phyloP scores from a whole-genome alignment of 345 rosid species.

The Salix exigua region DNA sequence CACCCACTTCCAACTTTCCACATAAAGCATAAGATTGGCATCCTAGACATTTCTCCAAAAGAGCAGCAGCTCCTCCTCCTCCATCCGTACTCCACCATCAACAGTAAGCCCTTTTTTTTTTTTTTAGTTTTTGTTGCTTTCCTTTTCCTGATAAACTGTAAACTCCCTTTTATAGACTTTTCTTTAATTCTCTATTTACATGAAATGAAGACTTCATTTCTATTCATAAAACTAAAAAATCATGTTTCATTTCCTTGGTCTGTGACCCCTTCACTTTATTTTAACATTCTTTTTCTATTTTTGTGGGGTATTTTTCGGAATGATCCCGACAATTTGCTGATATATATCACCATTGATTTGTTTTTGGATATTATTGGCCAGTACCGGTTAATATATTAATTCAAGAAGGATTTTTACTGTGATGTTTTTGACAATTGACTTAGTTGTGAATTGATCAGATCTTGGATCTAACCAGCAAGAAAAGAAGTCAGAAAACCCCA shows the following conservation, averaged over 20 bases:
- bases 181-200: background rate
- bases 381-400: background rate
- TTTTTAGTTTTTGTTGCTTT: background rate
- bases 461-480: constrained; percentile 11
- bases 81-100: background rate
- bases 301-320: background rate
- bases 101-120: background rate
- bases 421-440: constrained; percentile 3
- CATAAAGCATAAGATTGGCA: background rate
- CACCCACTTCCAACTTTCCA: constrained; percentile 10
- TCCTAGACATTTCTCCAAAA: background rate
- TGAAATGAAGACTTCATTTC: background rate
- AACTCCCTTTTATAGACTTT: background rate
- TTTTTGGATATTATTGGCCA: background rate
- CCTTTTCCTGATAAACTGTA: background rate
- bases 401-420: background rate
- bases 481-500: background rate
- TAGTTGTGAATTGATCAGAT: background rate
- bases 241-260: background rate
- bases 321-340: background rate
- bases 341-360: background rate
- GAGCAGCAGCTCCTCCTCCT: background rate
- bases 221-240: background rate
- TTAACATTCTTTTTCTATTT: background rate
- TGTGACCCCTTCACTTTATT: background rate